Evolutionary conservation across 202 grass and related monocot species (phyloP), one percentile per base, ranked within the genome.

Genomic region (Brachypodium distachyon): DNA sequence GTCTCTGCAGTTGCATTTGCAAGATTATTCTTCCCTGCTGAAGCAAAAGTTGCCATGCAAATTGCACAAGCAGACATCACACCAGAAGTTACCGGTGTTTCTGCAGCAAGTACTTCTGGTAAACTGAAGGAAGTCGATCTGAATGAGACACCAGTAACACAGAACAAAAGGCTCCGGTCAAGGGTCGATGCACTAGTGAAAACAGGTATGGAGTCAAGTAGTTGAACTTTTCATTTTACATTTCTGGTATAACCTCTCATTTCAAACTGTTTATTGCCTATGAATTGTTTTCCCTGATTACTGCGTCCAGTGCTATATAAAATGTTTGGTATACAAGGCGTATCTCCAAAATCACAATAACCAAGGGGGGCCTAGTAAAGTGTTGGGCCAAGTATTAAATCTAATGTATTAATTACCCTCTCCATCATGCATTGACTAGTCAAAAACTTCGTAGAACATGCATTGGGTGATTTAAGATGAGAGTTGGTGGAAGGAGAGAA

Each of bases 1-100:
- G 29, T 90, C 28, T 29, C 26, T 75, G 61, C 83, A 99, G 96
- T 99, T 90, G 85, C 92, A 62, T 91, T 89, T 74, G 92, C 96
- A 23, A 99, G 80, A 84, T 82, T 99, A 39, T 93, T 99, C 67
- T 99, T 99, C 66, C 96, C 96, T 80, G 72, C 83, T 27, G 96
- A 99, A 88, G 96, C 96, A 2, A 99, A 96, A 67, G 70, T 87
- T 65, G 96, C 85, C 43, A 99, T 99, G 96, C 82, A 96, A 87
- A 99, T 99, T 29, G 87, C 96, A 0, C 96, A 99, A 53, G 96
- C 91, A 70, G 96, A 90, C 18, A 43, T 53, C 46, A 96, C 87
- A 73, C 75, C 73, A 47, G 90, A 96, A 87, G 83, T 93, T 41
- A 74, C 80, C 3, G 83, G 77, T 62, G 61, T 93, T 75, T 5